A percentile compares a stretch with the other conserved stretches of the same genome.
These are phyloP conservation scores for Prunus salicina DNA, from an alignment of 306 rosid species.

Conservation along the genomic window DNA sequence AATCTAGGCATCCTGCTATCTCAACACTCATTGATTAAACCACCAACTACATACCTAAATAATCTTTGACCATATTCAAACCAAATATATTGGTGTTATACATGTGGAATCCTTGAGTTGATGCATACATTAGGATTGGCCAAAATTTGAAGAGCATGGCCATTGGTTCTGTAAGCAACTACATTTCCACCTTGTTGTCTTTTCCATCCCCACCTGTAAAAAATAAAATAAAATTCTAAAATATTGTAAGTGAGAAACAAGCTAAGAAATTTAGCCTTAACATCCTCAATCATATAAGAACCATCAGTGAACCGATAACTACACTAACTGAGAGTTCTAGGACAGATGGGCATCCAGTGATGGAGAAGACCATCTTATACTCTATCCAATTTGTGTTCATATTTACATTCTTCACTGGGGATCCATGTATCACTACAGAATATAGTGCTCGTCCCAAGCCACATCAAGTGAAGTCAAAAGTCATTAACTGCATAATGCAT, in stretches of 20 bases:
- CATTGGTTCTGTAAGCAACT: slow-evolving; percentile 48
- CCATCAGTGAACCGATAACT: neutral
- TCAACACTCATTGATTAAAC: slow-evolving; percentile 8
- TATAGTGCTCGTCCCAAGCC: neutral
- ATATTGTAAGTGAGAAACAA: slow-evolving; percentile 19
- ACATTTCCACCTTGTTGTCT: slow-evolving; percentile 43
- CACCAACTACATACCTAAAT: slow-evolving; percentile 39
- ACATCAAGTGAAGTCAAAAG: neutral
- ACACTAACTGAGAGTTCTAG: neutral
- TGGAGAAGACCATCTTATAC: neutral
- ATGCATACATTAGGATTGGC: slow-evolving; percentile 75
- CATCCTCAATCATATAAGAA: neutral
- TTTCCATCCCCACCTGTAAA: slow-evolving; percentile 74
- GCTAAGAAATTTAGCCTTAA: neutral
- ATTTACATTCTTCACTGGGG: neutral
- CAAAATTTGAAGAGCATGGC: slow-evolving; percentile 60
- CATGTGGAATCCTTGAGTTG: slow-evolving; percentile 38
- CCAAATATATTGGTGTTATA: slow-evolving; percentile 31
- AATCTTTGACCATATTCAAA: slow-evolving; percentile 38
- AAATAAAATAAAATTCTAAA: slow-evolving; percentile 8
- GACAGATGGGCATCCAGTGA: neutral
- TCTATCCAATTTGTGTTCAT: neutral
- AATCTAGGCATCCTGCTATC: slow-evolving; percentile 3
- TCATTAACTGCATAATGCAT: neutral
- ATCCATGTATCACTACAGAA: neutral